Percentiles rank a stretch among this genome's conserved stretches.
Conservation (phyloP, 129 eudicot species). For the Artemisia annua region DNA sequence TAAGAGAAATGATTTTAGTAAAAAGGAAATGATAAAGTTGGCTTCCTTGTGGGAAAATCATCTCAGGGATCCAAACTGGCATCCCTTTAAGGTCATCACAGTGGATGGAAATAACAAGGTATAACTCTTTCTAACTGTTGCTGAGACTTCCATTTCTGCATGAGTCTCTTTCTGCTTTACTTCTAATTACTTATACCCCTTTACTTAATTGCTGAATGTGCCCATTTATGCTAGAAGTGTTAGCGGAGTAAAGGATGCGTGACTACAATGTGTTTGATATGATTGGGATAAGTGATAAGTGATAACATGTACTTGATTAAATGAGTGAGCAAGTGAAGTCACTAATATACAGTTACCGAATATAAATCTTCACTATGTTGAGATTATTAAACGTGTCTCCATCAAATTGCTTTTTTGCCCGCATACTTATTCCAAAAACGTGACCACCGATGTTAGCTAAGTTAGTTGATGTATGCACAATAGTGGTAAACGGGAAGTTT, state of each 20-base stretch:
- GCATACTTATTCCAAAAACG: neutral
- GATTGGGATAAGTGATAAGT: neutral
- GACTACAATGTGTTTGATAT: neutral
- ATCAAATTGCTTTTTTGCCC: neutral
- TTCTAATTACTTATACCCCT: neutral
- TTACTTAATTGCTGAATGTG: no score
- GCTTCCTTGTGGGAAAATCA: conserved; percentile 45
- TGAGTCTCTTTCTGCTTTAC: neutral
- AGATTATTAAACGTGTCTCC: neutral
- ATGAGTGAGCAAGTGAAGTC: neutral
- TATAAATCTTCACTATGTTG: neutral
- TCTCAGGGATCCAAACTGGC: conserved; percentile 78
- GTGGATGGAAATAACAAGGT: conserved; percentile 31
- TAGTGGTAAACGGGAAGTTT: no score
- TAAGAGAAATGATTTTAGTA: conserved; percentile 28
- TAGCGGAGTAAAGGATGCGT: no score
- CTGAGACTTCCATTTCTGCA: no score
- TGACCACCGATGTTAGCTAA: neutral
- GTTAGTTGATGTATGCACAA: neutral
- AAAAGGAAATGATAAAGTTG: conserved; percentile 42
- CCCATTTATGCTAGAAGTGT: no score
- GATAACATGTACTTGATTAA: neutral
- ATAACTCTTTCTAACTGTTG: neutral
- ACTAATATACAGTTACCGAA: neutral
- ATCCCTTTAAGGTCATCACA: conserved; percentile 66